A percentile compares a stretch with the other conserved stretches of the same genome.
phyloP scores from a whole-genome alignment of 352 stramenopile genomes.

The Pythium pyrilobum region DNA sequence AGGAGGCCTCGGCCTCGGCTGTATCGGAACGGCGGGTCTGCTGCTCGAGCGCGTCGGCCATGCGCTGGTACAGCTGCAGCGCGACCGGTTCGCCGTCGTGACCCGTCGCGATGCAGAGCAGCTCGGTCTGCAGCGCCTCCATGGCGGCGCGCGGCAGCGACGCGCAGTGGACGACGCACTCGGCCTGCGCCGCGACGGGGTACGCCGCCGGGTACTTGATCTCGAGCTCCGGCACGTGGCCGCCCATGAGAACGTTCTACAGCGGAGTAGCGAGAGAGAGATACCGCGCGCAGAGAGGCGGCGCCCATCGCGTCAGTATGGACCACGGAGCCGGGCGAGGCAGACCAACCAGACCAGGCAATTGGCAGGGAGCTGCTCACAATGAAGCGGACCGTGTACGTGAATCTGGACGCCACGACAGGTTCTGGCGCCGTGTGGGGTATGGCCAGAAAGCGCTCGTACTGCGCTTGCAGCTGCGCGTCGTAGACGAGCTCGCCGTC shows the following conservation, averaged over 20 bases:
- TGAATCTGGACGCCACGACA: slow-evolving; percentile 16
- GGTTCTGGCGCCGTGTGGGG: neutral
- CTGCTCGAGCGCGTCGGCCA: slow-evolving; percentile 21
- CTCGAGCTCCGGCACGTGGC: slow-evolving; percentile 33
- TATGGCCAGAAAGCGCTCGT: slow-evolving; percentile 15
- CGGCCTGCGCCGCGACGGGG: slow-evolving; percentile 17
- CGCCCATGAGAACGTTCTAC: slow-evolving; percentile 2
- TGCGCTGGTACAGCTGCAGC: slow-evolving; percentile 61
- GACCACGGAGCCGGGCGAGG: no score
- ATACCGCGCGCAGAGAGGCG: no score
- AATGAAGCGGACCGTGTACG: slow-evolving; percentile 41
- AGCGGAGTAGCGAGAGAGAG: no score
- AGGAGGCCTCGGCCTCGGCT: neutral
- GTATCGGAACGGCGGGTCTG: neutral
- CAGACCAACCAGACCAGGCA: no score
- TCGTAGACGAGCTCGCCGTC: slow-evolving; percentile 39
- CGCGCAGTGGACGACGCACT: slow-evolving; percentile 49
- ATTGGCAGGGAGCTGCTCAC: no score
- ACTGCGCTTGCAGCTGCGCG: slow-evolving; percentile 18
- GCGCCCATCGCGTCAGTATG: no score
- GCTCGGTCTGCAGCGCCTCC: slow-evolving; percentile 30
- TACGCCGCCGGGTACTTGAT: slow-evolving; percentile 43
- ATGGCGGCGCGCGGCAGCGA: slow-evolving; percentile 34
- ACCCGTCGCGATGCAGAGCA: slow-evolving; percentile 26
- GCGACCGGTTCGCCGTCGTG: slow-evolving; percentile 39